Evolutionary conservation across 1,284 basidiomycete genomes (phyloP), one percentile per base, ranked within the genome.

Genomic region (Ceratobasidium sp.): DNA sequence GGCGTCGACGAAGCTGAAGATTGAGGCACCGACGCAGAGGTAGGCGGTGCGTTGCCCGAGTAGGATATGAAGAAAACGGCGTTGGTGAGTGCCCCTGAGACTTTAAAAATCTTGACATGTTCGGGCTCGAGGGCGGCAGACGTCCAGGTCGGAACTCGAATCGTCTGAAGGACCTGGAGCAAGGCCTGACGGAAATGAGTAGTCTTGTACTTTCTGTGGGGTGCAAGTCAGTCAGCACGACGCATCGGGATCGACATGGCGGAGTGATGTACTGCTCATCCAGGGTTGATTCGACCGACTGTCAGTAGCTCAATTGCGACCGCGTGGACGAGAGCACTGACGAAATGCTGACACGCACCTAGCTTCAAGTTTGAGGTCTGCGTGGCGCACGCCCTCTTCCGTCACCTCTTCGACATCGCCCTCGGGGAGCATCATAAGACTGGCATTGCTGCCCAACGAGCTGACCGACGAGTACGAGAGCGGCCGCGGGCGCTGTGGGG

Each of bases 71-170:
- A 98, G 85, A 95, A 98, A 74, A 98, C 95, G 78, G 94, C 93
- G 82, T 98, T 98, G 56, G 96, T 98, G 80, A 97, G 85, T 23
- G 94, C 93, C 17, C 96, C 96, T 10, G 95, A 94, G n/a, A 95
- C 92, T 83, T 93, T 96, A 81, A 87, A 87, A 79, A 97, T 88
- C 76, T 86, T 87, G 76, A 96, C 83, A 56, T 87, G 86, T 47
- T 87, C 84, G 2, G 83, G 82, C 42, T 79, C 82, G 65, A 85
- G 80, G 23, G 77, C 61, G 2, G 81, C 68, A 8, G 83, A 82
- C 17, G 58, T 17, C 93, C 93, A 94, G 37, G 85, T 85, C 37
- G 89, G 88, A 13, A 92, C 84, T 63, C 85, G 85, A 71, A 94
- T 84, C 17, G 85, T 82, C 47, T 85, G 63, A 33, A 92, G 80